These are phyloP conservation scores for Puccinia horiana DNA, from an alignment of 1,284 basidiomycete genomes.

Conservation along the genomic window DNA sequence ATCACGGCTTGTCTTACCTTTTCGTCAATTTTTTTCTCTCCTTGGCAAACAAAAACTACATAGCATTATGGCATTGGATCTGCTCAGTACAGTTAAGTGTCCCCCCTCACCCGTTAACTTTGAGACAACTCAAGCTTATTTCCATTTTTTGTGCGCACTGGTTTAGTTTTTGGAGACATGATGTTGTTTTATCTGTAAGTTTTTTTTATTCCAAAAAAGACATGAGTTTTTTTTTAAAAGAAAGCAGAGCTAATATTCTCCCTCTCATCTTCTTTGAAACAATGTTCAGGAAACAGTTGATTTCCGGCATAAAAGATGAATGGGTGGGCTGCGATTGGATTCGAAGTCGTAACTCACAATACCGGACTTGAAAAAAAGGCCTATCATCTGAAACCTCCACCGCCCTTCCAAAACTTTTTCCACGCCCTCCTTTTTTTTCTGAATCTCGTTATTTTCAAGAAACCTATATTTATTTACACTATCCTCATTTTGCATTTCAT, in stretches of 20 bases:
- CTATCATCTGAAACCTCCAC: too few relatives aligned
- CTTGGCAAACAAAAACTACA: neutral
- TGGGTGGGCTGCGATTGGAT: slow-evolving; percentile 46
- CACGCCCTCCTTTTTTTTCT: neutral
- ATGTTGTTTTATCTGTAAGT: slow-evolving; percentile 47
- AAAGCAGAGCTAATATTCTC: neutral
- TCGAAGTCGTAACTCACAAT: neutral
- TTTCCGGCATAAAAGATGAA: slow-evolving; percentile 38
- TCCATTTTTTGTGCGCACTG: neutral
- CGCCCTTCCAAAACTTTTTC: neutral
- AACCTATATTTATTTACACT: too few relatives aligned
- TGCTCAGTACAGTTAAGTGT: slow-evolving; percentile 38
- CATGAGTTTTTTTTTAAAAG: neutral
- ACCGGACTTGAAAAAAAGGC: neutral
- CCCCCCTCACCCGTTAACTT: neutral
- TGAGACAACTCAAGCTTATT: neutral
- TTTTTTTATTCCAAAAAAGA: neutral
- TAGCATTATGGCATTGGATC: slow-evolving; percentile 47
- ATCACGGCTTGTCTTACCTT: neutral
- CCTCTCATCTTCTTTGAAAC: too few relatives aligned
- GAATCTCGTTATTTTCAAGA: too few relatives aligned
- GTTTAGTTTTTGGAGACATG: slow-evolving; percentile 47
- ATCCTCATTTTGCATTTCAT: neutral
- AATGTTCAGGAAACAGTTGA: slow-evolving; percentile 22
- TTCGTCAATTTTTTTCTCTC: neutral